These are phyloP conservation scores for Lanmaoa rubissima DNA, from an alignment of 768 basidiomycete genomes.

Conservation along the genomic window DNA sequence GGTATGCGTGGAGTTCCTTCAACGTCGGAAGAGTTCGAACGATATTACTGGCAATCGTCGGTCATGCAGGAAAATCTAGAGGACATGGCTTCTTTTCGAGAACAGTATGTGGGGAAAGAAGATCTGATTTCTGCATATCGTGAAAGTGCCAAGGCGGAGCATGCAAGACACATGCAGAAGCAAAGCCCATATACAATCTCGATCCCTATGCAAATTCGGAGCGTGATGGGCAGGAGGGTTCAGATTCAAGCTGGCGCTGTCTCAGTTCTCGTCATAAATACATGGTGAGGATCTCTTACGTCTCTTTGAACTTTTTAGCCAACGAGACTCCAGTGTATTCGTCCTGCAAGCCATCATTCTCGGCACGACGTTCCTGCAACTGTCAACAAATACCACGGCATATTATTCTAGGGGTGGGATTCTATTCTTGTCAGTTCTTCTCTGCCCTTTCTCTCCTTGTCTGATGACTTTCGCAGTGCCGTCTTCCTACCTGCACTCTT, in stretches of 20 bases:
- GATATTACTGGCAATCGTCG: constrained; percentile 42
- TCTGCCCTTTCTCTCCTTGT: neutral
- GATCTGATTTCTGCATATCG: constrained; percentile 44
- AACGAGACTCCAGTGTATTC: constrained; percentile 35
- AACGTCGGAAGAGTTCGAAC: constrained; percentile 58
- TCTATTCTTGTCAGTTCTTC: constrained; percentile 65
- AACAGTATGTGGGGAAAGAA: constrained; percentile 44
- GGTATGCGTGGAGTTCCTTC: constrained; percentile 30
- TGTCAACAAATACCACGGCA: constrained; percentile 36
- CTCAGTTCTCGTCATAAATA: constrained; percentile 31
- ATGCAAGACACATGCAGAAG: constrained; percentile 44
- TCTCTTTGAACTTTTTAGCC: neutral
- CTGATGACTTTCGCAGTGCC: constrained; percentile 35
- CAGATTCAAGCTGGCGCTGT: constrained; percentile 45
- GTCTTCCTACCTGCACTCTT: constrained; percentile 58
- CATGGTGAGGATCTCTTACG: constrained; percentile 10
- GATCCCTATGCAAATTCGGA: constrained; percentile 45
- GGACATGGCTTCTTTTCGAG: constrained; percentile 49
- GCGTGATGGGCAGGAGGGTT: constrained; percentile 46
- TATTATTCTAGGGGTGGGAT: constrained; percentile 72
- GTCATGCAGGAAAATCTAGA: constrained; percentile 40
- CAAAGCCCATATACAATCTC: constrained; percentile 50
- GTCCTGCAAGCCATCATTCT: constrained; percentile 33
- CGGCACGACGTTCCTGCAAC: constrained; percentile 47
- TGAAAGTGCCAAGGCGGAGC: constrained; percentile 52